Conservation (phyloP, 257 asterid species). For the Solanum sejunctum region DNA sequence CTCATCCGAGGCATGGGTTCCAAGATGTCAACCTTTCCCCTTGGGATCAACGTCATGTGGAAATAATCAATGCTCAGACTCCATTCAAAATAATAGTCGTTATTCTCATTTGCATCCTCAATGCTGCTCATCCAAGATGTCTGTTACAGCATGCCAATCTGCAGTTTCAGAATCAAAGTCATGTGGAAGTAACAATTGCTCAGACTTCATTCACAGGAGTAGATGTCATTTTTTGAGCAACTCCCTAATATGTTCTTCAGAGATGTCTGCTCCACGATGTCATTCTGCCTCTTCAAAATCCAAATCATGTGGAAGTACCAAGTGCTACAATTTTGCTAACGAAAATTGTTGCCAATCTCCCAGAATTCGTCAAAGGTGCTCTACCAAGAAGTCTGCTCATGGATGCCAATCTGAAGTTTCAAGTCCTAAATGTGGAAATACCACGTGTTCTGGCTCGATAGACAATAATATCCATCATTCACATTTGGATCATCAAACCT, state of each 20-base stretch:
- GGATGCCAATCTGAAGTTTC: not conserved
- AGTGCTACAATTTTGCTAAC: not conserved
- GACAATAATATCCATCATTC: not conserved
- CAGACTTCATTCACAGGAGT: not conserved
- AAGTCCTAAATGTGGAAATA: not conserved
- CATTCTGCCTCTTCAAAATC: not conserved
- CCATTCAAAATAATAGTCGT: not conserved
- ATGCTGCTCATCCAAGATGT: not conserved
- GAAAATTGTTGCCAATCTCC: not conserved
- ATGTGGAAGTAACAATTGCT: not conserved
- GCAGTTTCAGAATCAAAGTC: not conserved
- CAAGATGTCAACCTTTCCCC: not conserved
- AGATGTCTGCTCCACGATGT: not conserved
- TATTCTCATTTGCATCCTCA: not conserved
- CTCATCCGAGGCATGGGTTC: conserved; percentile 3
- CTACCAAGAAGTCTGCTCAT: not conserved
- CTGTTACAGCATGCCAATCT: not conserved
- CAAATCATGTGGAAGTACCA: not conserved
- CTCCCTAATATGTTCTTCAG: not conserved
- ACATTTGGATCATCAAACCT: not conserved
- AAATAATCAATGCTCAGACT: not conserved
- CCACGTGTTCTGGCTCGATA: not conserved
- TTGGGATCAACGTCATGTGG: not conserved
- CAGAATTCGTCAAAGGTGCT: not conserved
- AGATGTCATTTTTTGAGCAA: not conserved